Evolutionary conservation across 106 monocot genomes (phyloP).

Genomic region (Dendrobium huoshanense): DNA sequence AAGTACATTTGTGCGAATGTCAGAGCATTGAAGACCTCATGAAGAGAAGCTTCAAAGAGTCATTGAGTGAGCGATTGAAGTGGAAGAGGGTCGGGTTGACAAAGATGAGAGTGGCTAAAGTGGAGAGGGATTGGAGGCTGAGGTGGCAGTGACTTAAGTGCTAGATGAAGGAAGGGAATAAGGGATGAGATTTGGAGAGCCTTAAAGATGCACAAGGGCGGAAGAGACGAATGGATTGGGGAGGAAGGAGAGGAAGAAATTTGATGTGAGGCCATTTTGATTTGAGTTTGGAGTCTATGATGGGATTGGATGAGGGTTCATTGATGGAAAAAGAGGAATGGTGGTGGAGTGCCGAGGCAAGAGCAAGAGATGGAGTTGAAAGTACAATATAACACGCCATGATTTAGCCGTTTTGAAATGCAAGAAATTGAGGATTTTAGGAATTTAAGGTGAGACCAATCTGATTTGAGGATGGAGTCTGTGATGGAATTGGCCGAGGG

Average conservation of each 20-base stretch:
- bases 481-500: slow-evolving; percentile 2
- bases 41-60: background rate
- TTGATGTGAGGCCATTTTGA: no score
- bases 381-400: no score
- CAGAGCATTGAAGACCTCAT: background rate
- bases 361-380: no score
- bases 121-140: slow-evolving; percentile 7
- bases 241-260: background rate
- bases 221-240: slow-evolving; percentile 1
- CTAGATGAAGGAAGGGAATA: background rate
- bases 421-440: no score
- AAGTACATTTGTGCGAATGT: background rate
- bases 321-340: no score
- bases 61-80: background rate
- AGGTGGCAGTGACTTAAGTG: background rate
- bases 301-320: no score
- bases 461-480: slow-evolving; percentile 4
- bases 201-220: background rate
- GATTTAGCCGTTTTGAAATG: no score
- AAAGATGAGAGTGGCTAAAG: background rate
- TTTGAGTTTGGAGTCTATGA: no score
- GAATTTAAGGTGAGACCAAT: background rate
- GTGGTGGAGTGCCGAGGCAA: no score
- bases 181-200: background rate
- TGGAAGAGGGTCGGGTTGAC: background rate